These are phyloP conservation scores for Eleusine coracana DNA, from an alignment of 176 grass and related monocot genomes.

Conservation along the genomic window DNA sequence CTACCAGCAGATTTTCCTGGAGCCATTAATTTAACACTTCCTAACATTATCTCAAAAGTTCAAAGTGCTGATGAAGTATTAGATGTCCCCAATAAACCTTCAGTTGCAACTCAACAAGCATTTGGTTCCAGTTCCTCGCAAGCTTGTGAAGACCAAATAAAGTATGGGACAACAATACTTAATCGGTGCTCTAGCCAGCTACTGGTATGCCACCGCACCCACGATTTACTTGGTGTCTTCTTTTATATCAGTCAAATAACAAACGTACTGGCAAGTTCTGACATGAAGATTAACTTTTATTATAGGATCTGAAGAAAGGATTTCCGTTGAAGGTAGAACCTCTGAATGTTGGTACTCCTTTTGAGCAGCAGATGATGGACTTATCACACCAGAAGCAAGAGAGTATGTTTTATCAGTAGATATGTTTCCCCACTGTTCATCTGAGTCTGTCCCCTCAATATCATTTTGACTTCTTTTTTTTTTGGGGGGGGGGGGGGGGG, in stretches of 20 bases:
- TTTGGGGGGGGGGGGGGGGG: too few relatives aligned
- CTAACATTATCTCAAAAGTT: slow-evolving; percentile 45
- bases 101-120: background rate
- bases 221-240: slow-evolving; percentile 1
- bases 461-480: slow-evolving; percentile 23
- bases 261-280: background rate
- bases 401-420: slow-evolving; percentile 36
- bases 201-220: slow-evolving; percentile 19
- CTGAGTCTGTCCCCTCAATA: slow-evolving; percentile 6
- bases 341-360: slow-evolving; percentile 39
- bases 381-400: slow-evolving; percentile 40
- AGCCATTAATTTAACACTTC: slow-evolving; percentile 35
- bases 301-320: slow-evolving; percentile 48
- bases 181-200: slow-evolving; percentile 35
- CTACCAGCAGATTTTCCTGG: slow-evolving; percentile 12
- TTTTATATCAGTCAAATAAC: slow-evolving; percentile 8
- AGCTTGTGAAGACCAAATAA: slow-evolving; percentile 23
- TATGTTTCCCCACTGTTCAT: slow-evolving; percentile 11
- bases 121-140: slow-evolving; percentile 24
- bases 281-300: slow-evolving; percentile 15
- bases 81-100: slow-evolving; percentile 26
- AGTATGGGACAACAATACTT: slow-evolving; percentile 15
- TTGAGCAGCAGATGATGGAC: slow-evolving; percentile 50
- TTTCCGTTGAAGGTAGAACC: slow-evolving; percentile 56
- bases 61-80: slow-evolving; percentile 27